phyloP scores from a whole-genome alignment of 345 rosid genomes.

The Acer negundo region DNA sequence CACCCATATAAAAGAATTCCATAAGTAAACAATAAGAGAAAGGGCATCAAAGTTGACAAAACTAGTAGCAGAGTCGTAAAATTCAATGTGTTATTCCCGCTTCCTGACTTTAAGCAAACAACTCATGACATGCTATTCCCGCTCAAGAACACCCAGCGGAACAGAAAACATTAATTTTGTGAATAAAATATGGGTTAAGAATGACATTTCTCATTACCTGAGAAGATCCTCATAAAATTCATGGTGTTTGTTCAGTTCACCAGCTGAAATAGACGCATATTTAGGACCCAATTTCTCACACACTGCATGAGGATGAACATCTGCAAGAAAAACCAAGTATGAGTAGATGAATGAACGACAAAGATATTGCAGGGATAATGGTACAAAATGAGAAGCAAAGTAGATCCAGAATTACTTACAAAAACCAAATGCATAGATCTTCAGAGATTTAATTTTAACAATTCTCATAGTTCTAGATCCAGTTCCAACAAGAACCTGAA shows the following conservation, averaged over 20 bases:
- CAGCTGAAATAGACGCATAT: conserved; percentile 61
- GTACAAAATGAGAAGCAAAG: background rate
- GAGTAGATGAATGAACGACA: conserved; percentile 14
- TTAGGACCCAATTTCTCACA: conserved; percentile 81
- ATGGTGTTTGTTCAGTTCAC: conserved; percentile 50
- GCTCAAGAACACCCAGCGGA: background rate
- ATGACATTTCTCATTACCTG: conserved; percentile 44
- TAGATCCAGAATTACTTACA: conserved; percentile 62
- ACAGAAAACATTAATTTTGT: too few relatives aligned
- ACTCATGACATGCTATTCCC: background rate
- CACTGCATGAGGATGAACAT: conserved; percentile 75
- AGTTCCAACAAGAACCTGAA: conserved; percentile 93
- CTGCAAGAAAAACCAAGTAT: conserved; percentile 34
- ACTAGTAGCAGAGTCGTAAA: background rate
- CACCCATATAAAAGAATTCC: conserved; percentile 16
- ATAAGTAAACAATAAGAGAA: conserved; percentile 4
- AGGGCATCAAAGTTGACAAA: conserved; percentile 7
- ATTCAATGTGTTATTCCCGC: background rate
- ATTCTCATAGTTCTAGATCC: conserved; percentile 88
- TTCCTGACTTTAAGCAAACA: conserved; percentile 4
- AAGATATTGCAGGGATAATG: background rate
- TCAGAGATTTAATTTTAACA: conserved; percentile 73
- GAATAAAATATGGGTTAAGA: too few relatives aligned
- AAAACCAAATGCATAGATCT: conserved; percentile 90
- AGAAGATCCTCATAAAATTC: conserved; percentile 87